Evolutionary conservation across 140 eudicot species (phyloP), one percentile per base, ranked within the genome.

Genomic region (Cichorium intybus): DNA sequence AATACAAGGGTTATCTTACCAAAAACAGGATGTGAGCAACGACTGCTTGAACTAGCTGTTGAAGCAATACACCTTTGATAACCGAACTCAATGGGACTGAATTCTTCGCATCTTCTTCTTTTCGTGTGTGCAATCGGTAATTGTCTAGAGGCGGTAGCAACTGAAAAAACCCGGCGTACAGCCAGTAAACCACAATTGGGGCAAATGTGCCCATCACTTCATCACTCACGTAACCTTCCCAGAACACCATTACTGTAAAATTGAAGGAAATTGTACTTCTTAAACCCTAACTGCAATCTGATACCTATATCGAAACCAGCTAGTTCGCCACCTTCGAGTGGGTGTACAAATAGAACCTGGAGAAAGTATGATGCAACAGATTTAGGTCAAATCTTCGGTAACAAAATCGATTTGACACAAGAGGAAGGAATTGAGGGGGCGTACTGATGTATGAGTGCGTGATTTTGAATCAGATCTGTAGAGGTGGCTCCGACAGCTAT

Each of bases 171-270:
- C 96, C 96, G 0, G 89, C 88, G 60, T 88, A 88, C 69, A 79
- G 18, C 97, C 97, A 89, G 48, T 85, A 89, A 22, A 89, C 88
- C 41, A 85, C 76, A 46, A 86, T 73, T 18, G 97, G 97, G 52
- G 90, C 88, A 83, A 83, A 89, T 58, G 91, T 89, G 18, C 96
- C 91, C 97, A 89, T 86, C 14, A 71, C 67, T 64, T 89, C 95
- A 79, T 89, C 97, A 76, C 94, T 85, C 10, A 75, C 87, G 46
- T 88, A 78, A 46, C 85, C 89, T 60, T 88, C 96, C 96, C 96
- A 88, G 51, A 88, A 88, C 85, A 88, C 96, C 96, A 84, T 88
- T 45, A 28, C 77, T 70, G 24, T 21, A 7, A 48, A 64, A 46
- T 63, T 14, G 24, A 31, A 64, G 14, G 2, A 54, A 39, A 65